These are phyloP conservation scores for Vitis amurensis DNA, from an alignment of 164 flowering plant species.

Conservation along the genomic window DNA sequence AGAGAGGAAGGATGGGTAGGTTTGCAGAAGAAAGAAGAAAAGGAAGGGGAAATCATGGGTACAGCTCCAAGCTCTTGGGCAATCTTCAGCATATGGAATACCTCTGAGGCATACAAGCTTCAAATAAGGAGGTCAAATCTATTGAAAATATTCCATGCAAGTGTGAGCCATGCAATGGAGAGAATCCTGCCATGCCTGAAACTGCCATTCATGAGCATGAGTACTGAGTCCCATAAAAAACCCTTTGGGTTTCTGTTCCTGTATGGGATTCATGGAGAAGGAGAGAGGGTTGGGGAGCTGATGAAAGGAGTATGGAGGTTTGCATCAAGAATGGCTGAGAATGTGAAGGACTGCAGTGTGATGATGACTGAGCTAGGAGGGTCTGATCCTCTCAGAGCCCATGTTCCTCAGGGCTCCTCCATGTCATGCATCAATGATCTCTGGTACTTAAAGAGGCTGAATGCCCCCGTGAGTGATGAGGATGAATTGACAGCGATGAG, in stretches of 20 bases:
- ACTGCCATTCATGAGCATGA: slow-evolving; percentile 9
- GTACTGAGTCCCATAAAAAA: slow-evolving; percentile 13
- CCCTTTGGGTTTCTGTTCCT: slow-evolving; percentile 50
- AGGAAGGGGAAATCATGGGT: slow-evolving; percentile 12
- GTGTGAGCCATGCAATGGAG: slow-evolving; percentile 32
- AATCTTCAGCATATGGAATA: slow-evolving; percentile 51
- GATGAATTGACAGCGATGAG: slow-evolving; percentile 9
- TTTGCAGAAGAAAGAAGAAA: slow-evolving; percentile 18
- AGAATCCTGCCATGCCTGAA: slow-evolving; percentile 39
- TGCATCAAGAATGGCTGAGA: slow-evolving; percentile 37
- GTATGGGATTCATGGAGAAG: slow-evolving; percentile 57
- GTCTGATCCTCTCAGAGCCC: slow-evolving; percentile 42
- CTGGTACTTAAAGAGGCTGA: slow-evolving; percentile 45
- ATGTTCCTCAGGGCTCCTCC: slow-evolving; percentile 31
- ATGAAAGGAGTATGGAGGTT: slow-evolving; percentile 44
- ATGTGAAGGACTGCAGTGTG: slow-evolving; percentile 41
- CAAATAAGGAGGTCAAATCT: slow-evolving; percentile 31
- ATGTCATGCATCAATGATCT: slow-evolving; percentile 40
- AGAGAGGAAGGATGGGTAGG: slow-evolving; percentile 40
- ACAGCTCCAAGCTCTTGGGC: slow-evolving; percentile 50
- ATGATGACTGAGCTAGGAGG: slow-evolving; percentile 43
- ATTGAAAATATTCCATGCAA: slow-evolving; percentile 23
- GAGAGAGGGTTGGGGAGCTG: slow-evolving; percentile 50
- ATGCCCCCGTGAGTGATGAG: slow-evolving; percentile 6
- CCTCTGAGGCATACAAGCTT: slow-evolving; percentile 39